Conservation (phyloP, 805 yeast species). For the Yarrowia osloensis region DNA sequence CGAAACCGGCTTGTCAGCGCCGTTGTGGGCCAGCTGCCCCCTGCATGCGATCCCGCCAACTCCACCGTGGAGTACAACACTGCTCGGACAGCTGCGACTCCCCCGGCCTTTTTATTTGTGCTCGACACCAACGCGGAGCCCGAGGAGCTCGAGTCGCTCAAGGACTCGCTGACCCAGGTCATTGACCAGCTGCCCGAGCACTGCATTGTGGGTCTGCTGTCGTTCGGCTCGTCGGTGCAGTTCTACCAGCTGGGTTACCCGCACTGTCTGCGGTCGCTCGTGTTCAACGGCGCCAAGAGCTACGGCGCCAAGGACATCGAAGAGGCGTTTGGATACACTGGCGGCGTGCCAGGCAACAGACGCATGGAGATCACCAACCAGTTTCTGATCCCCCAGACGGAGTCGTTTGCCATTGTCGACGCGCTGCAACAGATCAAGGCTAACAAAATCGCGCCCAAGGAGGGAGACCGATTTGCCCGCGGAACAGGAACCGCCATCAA, state of each 20-base stretch:
- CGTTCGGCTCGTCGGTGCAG: constrained; percentile 85
- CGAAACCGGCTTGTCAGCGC: constrained; percentile 78
- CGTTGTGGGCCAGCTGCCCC: constrained; percentile 75
- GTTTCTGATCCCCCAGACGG: constrained; percentile 69
- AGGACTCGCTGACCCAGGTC: constrained; percentile 75
- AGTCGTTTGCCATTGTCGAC: constrained; percentile 78
- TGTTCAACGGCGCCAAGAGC: constrained; percentile 86
- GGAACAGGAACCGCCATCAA: constrained; percentile 91
- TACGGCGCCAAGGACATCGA: constrained; percentile 55
- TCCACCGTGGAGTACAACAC: constrained; percentile 85
- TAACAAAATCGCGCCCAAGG: constrained; percentile 82
- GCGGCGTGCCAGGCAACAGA: neutral
- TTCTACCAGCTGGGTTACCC: constrained; percentile 77
- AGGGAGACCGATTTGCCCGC: constrained; percentile 82
- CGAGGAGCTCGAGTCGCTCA: constrained; percentile 78
- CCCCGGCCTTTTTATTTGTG: constrained; percentile 82
- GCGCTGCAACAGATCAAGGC: constrained; percentile 73
- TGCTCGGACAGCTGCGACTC: constrained; percentile 73
- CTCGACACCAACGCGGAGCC: constrained; percentile 86
- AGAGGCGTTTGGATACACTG: constrained; percentile 58
- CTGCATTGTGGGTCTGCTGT: constrained; percentile 80
- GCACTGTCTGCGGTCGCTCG: constrained; percentile 67
- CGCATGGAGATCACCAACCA: constrained; percentile 37
- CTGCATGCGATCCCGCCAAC: constrained; percentile 65
- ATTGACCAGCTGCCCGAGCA: constrained; percentile 83